These are phyloP conservation scores for Globisporangium paddicum DNA, from an alignment of 352 stramenopile genomes.

Conservation along the genomic window DNA sequence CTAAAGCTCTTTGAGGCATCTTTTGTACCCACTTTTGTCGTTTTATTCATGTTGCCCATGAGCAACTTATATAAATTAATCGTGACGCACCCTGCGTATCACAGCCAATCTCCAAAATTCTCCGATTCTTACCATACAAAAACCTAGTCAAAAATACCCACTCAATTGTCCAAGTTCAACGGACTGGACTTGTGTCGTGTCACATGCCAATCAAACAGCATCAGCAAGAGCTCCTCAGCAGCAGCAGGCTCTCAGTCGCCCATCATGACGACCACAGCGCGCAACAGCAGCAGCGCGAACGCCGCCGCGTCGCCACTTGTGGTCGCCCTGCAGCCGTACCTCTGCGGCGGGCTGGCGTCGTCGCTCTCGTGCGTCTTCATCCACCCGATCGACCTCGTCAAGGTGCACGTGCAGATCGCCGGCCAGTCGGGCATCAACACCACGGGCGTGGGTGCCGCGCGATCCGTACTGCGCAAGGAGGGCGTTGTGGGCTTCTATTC, in stretches of 20 bases:
- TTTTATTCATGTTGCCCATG: too few species aligned
- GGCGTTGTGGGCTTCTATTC: conserved; percentile 79
- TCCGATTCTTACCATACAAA: too few species aligned
- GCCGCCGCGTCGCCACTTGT: conserved; percentile 34
- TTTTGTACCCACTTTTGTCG: too few species aligned
- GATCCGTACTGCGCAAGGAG: conserved; percentile 71
- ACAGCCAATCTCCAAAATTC: too few species aligned
- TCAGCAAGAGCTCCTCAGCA: background rate
- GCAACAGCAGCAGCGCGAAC: background rate
- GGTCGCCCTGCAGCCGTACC: conserved; percentile 55
- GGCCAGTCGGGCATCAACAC: conserved; percentile 69
- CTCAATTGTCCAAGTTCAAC: too few species aligned
- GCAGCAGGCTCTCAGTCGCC: background rate
- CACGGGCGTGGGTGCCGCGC: conserved; percentile 59
- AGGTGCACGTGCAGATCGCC: conserved; percentile 85
- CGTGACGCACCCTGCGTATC: too few species aligned
- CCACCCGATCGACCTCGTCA: conserved; percentile 89
- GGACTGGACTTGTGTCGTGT: too few species aligned
- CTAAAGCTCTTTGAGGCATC: too few species aligned
- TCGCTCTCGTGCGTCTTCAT: conserved; percentile 74
- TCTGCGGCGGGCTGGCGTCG: conserved; percentile 65
- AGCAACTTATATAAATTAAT: too few species aligned
- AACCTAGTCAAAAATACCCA: too few species aligned
- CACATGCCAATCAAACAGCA: background rate
- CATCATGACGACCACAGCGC: background rate